Base-by-base conservation (phyloP, 2,329 filamentous ascomycete genomes). In the Talaromyces islandicus region DNA sequence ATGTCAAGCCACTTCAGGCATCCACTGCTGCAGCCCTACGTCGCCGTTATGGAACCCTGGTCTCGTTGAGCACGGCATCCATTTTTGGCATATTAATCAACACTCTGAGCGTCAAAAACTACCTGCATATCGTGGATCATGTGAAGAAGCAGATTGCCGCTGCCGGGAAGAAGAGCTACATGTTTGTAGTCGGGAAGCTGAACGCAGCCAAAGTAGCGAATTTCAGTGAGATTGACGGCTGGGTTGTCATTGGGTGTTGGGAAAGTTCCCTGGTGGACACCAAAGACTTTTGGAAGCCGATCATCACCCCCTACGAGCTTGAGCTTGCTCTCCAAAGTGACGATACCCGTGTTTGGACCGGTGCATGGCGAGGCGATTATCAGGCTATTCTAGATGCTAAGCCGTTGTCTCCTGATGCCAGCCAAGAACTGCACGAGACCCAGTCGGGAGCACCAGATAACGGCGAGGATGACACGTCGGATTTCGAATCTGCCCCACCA, bases 161-260 rank as follows among this genome's bases (percentile, higher is more conserved):
- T 0, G 90, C 91, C 0, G 92, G 92, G 11, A 97, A 97, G 79
- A 99, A 97, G 78, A 89, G 86, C 72, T 99, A 99, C 73, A 91
- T 93, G 1, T 91, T 99, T 54, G 94, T 99, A 1, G 94, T 99
- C 0, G 94, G 94, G 61, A 97, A 97, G 73, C 81, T 99, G 27
- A 99, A 97, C 70, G 88, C 92, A 0, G 93, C 92, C 41, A 99
- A 99, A 74, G 82, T 99, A 24, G 94, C 94, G 54, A 99, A 99
- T 75, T 99, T 99, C 76, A 86, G 89, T 60, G 94, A 99, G 74
- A 85, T 99, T 5, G 93, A 92, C 50, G 93, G 92, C 17, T 99
- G 94, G 94, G 92, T 97, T 0, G 92, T 97, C 0, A 90, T 99
- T 10, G 93, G 94, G 2, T 99, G 94, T 75, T 99, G 94, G 94